Conservation (phyloP, 2,329 filamentous ascomycete species). For the Diplodia mutila region DNA sequence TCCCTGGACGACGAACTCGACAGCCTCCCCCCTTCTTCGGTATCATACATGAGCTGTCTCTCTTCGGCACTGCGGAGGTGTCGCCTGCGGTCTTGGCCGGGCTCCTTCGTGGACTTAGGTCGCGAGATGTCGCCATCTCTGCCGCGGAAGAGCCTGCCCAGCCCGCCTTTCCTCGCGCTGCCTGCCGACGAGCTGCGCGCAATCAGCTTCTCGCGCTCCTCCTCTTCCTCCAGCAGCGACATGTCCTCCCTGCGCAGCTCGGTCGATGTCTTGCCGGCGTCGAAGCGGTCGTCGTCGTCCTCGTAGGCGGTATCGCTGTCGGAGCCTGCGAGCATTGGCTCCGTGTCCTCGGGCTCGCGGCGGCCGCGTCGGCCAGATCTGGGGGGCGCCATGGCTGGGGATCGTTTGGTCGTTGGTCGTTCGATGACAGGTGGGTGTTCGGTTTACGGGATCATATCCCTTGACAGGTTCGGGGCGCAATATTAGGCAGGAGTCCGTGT, state of each 20-base stretch:
- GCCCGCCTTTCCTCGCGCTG: slow-evolving; percentile 28
- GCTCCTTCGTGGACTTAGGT: slow-evolving; percentile 33
- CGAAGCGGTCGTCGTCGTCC: slow-evolving; percentile 35
- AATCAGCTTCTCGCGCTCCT: slow-evolving; percentile 51
- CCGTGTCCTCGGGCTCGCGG: slow-evolving; percentile 57
- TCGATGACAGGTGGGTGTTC: neutral
- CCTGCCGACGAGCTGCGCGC: slow-evolving; percentile 31
- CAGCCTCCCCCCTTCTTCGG: slow-evolving; percentile 78
- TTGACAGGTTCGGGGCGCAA: slow-evolving; percentile 17
- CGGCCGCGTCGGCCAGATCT: slow-evolving; percentile 86
- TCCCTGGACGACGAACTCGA: slow-evolving; percentile 51
- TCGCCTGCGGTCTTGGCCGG: slow-evolving; percentile 47
- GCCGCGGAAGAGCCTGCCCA: slow-evolving; percentile 34
- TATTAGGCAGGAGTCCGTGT: slow-evolving; percentile 16
- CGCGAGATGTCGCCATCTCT: slow-evolving; percentile 38
- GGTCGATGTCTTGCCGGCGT: slow-evolving; percentile 38
- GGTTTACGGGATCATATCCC: slow-evolving; percentile 10
- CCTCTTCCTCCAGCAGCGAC: slow-evolving; percentile 50
- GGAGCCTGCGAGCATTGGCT: slow-evolving; percentile 37
- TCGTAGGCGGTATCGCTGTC: slow-evolving; percentile 35
- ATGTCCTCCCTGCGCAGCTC: slow-evolving; percentile 43
- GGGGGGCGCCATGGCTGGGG: slow-evolving; percentile 55
- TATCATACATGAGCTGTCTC: slow-evolving; percentile 81
- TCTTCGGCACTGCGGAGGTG: slow-evolving; percentile 63
- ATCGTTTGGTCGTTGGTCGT: neutral